A percentile compares a stretch with the other conserved stretches of the same genome.
Conservation (phyloP, 2,329 filamentous ascomycete genomes). For the Botrytis galanthina region DNA sequence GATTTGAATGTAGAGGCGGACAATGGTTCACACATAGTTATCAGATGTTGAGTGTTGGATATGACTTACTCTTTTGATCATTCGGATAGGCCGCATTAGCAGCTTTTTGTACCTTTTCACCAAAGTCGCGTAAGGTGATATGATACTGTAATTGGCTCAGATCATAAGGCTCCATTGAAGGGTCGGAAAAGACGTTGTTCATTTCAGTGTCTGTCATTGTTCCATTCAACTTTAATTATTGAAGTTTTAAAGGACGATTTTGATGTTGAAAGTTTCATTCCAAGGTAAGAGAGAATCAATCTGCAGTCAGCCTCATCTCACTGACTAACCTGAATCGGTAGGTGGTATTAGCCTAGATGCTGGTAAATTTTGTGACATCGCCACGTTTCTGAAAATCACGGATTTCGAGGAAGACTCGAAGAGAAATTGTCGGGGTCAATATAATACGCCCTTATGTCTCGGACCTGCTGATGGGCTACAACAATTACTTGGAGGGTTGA, state of each 20-base stretch:
- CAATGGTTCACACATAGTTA: background rate
- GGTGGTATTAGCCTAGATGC: background rate
- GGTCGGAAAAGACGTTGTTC: background rate
- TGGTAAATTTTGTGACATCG: background rate
- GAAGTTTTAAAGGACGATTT: background rate
- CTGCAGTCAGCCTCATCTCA: background rate
- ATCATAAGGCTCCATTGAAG: background rate
- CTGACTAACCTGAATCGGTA: background rate
- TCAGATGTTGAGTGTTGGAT: background rate
- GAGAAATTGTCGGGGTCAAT: background rate
- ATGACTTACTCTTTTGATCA: slow-evolving; percentile 48
- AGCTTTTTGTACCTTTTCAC: slow-evolving; percentile 55
- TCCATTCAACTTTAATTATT: background rate
- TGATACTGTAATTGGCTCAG: slow-evolving; percentile 24
- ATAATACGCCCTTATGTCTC: background rate
- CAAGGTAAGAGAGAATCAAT: background rate
- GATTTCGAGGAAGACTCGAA: background rate
- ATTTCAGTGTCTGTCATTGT: background rate
- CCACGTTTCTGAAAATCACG: background rate
- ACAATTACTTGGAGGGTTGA: background rate
- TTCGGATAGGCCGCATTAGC: slow-evolving; percentile 62
- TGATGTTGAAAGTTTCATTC: background rate
- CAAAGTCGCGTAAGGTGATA: slow-evolving; percentile 23
- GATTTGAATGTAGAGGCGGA: background rate
- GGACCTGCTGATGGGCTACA: background rate